phyloP scores from a whole-genome alignment of 768 basidiomycete genomes.

The Termitomyces sp. region DNA sequence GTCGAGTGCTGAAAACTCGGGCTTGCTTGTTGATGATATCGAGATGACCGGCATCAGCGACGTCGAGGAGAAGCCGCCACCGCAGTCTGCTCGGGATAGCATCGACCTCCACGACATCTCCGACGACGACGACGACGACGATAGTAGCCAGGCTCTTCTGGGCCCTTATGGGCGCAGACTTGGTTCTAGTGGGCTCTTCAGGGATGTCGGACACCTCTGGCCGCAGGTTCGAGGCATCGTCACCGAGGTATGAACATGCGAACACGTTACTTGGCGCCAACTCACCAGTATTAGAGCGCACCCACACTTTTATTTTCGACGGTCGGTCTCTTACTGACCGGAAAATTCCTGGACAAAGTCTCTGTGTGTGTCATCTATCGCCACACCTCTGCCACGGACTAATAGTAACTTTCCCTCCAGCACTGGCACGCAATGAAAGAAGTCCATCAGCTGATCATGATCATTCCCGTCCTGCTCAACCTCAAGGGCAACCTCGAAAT shows the following conservation, averaged over 20 bases:
- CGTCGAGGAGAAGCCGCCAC: conserved; percentile 14
- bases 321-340: conserved; percentile 84
- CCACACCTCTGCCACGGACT: too few relatives aligned
- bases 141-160: conserved; percentile 47
- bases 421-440: conserved; percentile 87
- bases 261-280: background rate
- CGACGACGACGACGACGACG: conserved; percentile 33
- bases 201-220: conserved; percentile 38
- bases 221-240: conserved; percentile 60
- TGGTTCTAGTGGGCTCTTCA: conserved; percentile 24
- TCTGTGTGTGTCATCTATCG: conserved; percentile 51
- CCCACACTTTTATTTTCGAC: conserved; percentile 87
- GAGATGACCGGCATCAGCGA: conserved; percentile 34
- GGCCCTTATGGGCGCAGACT: conserved; percentile 43
- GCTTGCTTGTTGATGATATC: conserved; percentile 30
- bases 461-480: conserved; percentile 91
- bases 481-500: conserved; percentile 99
- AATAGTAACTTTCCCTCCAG: conserved; percentile 33
- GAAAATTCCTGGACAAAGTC: conserved; percentile 84
- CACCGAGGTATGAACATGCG: conserved; percentile 55
- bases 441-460: conserved; percentile 94
- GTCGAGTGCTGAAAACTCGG: conserved; percentile 28
- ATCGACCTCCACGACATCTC: conserved; percentile 32
- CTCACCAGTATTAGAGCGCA: conserved; percentile 54
- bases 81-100: background rate